Evolutionary conservation across 2,329 filamentous ascomycete genomes (phyloP).

Genomic region (Trichocomaceae sp.): DNA sequence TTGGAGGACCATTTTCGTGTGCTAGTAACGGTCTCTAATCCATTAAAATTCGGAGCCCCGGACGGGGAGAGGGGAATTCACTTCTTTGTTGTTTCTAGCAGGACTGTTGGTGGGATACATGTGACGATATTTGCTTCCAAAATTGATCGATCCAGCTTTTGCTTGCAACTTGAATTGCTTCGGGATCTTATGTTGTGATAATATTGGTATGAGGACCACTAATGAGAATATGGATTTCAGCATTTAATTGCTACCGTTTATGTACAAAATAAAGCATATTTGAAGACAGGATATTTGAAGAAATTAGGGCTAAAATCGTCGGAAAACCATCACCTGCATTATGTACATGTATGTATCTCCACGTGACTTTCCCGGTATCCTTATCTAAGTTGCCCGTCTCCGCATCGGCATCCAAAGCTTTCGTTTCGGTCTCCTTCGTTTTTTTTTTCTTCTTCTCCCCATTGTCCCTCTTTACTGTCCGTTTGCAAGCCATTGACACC

Average conservation of each 20-base stretch:
- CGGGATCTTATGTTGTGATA: neutral
- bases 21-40: conserved; percentile 40
- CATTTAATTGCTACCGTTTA: neutral
- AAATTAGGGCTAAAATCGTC: conserved; percentile 10
- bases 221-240: neutral
- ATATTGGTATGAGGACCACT: neutral
- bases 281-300: neutral
- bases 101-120: neutral
- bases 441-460: neutral
- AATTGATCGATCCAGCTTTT: neutral
- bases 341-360: no score
- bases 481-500: neutral
- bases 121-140: neutral
- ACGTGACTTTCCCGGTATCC: conserved; percentile 35
- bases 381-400: conserved; percentile 13
- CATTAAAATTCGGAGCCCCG: neutral
- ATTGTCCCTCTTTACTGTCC: neutral
- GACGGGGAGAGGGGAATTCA: neutral
- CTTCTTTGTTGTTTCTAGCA: neutral
- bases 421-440: neutral
- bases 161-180: neutral
- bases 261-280: no score
- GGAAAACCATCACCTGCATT: conserved; percentile 15
- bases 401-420: conserved; percentile 11
- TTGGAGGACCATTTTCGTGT: conserved; percentile 70